Percentiles rank a stretch among this genome's conserved stretches.
These are phyloP conservation scores for Diaporthe velutina DNA, from an alignment of 2,329 filamentous ascomycete species.

Conservation along the genomic window DNA sequence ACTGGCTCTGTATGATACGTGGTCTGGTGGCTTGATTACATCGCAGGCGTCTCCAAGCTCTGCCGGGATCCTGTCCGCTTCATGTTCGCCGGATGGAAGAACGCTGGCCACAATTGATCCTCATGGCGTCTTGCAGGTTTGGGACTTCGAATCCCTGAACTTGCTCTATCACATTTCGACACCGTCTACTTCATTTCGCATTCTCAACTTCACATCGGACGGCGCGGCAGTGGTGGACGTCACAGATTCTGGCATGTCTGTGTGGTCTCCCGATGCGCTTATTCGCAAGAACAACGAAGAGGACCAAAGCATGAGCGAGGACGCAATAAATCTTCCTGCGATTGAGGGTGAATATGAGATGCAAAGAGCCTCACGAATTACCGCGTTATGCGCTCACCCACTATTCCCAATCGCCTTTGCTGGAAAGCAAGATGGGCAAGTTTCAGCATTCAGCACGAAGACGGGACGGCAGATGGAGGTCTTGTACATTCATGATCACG, in stretches of 20 bases:
- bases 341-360: slow-evolving; percentile 39
- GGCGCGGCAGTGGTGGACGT: slow-evolving; percentile 42
- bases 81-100: slow-evolving; percentile 42
- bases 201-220: slow-evolving; percentile 42
- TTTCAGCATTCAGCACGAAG: slow-evolving; percentile 36
- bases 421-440: slow-evolving; percentile 40
- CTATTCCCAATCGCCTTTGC: slow-evolving; percentile 37
- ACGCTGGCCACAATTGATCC: slow-evolving; percentile 42
- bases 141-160: slow-evolving; percentile 43
- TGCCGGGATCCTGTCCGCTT: slow-evolving; percentile 36
- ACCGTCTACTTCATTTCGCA: slow-evolving; percentile 38
- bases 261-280: slow-evolving; percentile 44
- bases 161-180: slow-evolving; percentile 41
- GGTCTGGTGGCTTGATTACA: slow-evolving; percentile 38
- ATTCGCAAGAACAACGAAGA: slow-evolving; percentile 42
- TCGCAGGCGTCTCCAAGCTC: slow-evolving; percentile 18
- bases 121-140: slow-evolving; percentile 41
- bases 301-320: slow-evolving; percentile 41
- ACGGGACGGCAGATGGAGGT: slow-evolving; percentile 31
- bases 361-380: slow-evolving; percentile 38
- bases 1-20: slow-evolving; percentile 42
- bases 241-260: slow-evolving; percentile 42
- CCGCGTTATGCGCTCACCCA: slow-evolving; percentile 38
- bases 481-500: slow-evolving; percentile 38
- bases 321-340: slow-evolving; percentile 21